phyloP scores from a whole-genome alignment of 345 rosid species.

The Eucalyptus camaldulensis region DNA sequence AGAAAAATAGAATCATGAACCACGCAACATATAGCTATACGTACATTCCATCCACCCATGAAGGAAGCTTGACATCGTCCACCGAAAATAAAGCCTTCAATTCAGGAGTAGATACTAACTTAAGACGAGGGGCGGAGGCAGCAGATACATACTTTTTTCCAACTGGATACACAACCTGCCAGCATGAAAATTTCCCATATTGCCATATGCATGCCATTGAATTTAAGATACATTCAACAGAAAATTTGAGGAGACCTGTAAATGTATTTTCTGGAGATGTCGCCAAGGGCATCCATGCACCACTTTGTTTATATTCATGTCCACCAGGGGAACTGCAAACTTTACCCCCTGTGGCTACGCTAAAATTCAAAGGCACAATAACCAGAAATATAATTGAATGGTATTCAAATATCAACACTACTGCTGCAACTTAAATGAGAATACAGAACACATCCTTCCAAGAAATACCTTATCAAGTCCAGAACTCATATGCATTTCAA shows the following conservation, averaged over 20 bases:
- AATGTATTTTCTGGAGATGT: slow-evolving; percentile 74
- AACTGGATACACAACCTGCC: slow-evolving; percentile 80
- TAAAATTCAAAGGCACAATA: slow-evolving; percentile 42
- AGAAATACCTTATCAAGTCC: slow-evolving; percentile 74
- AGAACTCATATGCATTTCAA: slow-evolving; percentile 78
- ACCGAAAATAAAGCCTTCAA: slow-evolving; percentile 53
- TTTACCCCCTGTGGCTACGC: slow-evolving; percentile 91
- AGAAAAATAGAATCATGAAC: neutral
- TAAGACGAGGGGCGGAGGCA: slow-evolving; percentile 78
- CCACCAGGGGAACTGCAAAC: slow-evolving; percentile 80
- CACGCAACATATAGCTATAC: neutral
- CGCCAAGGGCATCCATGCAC: slow-evolving; percentile 85
- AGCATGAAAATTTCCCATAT: neutral
- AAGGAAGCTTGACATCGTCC: slow-evolving; percentile 88
- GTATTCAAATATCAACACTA: neutral
- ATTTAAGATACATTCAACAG: neutral
- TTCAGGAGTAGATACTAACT: slow-evolving; percentile 56
- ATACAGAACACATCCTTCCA: neutral
- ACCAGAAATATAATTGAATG: slow-evolving; percentile 16
- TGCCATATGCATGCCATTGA: neutral
- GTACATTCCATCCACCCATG: slow-evolving; percentile 92
- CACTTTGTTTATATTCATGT: slow-evolving; percentile 70
- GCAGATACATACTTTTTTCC: slow-evolving; percentile 54
- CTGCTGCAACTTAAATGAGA: neutral
- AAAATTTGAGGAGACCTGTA: slow-evolving; percentile 52